These are phyloP conservation scores for Aegilops speltoides DNA, from an alignment of 176 grass and related monocot species.

Conservation along the genomic window DNA sequence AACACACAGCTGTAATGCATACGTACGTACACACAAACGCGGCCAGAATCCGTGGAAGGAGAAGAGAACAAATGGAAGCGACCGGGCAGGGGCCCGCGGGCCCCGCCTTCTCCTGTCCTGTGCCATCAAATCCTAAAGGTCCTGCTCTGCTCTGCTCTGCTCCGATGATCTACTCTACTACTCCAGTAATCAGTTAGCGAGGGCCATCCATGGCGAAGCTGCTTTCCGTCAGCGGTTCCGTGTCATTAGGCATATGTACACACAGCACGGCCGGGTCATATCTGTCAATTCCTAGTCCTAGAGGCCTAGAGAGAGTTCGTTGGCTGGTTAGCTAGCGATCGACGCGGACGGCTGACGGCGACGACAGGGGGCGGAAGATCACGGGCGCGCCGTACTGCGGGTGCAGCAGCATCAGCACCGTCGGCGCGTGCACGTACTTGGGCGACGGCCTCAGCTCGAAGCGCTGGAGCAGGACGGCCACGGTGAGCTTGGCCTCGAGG, in stretches of 20 bases:
- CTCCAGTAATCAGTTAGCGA: slow-evolving; percentile 34
- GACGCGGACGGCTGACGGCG: background rate
- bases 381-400: slow-evolving; percentile 83
- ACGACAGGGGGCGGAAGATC: slow-evolving; percentile 50
- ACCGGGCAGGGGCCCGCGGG: slow-evolving; percentile 7
- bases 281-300: background rate
- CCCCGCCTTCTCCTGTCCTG: background rate
- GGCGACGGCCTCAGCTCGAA: slow-evolving; percentile 56
- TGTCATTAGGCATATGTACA: background rate
- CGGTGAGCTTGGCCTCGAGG: slow-evolving; percentile 70
- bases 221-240: slow-evolving; percentile 1
- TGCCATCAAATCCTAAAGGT: slow-evolving; percentile 40
- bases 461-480: slow-evolving; percentile 61
- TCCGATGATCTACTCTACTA: background rate
- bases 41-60: slow-evolving; percentile 34
- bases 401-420: slow-evolving; percentile 85
- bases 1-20: background rate
- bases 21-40: slow-evolving; percentile 27
- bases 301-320: background rate
- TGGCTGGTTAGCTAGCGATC: background rate
- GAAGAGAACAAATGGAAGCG: slow-evolving; percentile 52
- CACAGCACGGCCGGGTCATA: background rate
- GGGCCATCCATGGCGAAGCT: too few relatives aligned
- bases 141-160: background rate
- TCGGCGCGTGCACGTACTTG: slow-evolving; percentile 77